A percentile compares a stretch with the other conserved stretches of the same genome.
phyloP scores from a whole-genome alignment of 2,329 filamentous ascomycete species.

The Aspergillus novofumigatus region DNA sequence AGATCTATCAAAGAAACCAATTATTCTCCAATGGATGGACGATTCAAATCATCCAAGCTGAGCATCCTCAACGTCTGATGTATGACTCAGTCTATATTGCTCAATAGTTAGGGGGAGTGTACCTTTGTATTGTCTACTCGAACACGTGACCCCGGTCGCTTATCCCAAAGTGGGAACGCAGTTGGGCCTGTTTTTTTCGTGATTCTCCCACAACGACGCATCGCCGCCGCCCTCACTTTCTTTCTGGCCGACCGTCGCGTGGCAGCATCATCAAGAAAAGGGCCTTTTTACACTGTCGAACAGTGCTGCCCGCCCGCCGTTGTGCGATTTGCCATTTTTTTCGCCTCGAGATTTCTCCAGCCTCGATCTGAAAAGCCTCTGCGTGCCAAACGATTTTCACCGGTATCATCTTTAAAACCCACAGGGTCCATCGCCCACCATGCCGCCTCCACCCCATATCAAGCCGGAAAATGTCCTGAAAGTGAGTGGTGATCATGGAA shows the following conservation, averaged over 20 bases:
- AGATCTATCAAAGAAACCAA: neutral
- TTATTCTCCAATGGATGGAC: no score
- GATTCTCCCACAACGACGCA: slow-evolving; percentile 30
- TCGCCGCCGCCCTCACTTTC: slow-evolving; percentile 6
- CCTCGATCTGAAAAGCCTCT: slow-evolving; percentile 3
- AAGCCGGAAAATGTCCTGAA: slow-evolving; percentile 99
- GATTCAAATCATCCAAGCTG: neutral
- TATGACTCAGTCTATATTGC: neutral
- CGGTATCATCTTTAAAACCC: slow-evolving; percentile 13
- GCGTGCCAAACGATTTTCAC: slow-evolving; percentile 15
- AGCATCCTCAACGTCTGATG: neutral
- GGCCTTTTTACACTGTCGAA: slow-evolving; percentile 19
- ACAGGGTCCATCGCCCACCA: slow-evolving; percentile 46
- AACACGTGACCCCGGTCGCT: slow-evolving; percentile 33
- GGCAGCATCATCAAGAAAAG: slow-evolving; percentile 28
- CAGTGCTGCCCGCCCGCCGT: slow-evolving; percentile 25
- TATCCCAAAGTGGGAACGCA: slow-evolving; percentile 32
- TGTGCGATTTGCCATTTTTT: slow-evolving; percentile 21
- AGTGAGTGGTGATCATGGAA: slow-evolving; percentile 37
- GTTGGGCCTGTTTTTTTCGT: slow-evolving; percentile 28
- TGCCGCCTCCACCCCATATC: slow-evolving; percentile 95
- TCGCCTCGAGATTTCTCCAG: slow-evolving; percentile 1
- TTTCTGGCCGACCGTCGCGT: slow-evolving; percentile 29
- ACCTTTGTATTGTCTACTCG: neutral
- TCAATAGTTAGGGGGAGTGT: neutral